Percentiles rank a stretch among this genome's conserved stretches.
These are phyloP conservation scores for Sistotremastrum niveocremeum DNA, from an alignment of 768 basidiomycete species.

Conservation along the genomic window DNA sequence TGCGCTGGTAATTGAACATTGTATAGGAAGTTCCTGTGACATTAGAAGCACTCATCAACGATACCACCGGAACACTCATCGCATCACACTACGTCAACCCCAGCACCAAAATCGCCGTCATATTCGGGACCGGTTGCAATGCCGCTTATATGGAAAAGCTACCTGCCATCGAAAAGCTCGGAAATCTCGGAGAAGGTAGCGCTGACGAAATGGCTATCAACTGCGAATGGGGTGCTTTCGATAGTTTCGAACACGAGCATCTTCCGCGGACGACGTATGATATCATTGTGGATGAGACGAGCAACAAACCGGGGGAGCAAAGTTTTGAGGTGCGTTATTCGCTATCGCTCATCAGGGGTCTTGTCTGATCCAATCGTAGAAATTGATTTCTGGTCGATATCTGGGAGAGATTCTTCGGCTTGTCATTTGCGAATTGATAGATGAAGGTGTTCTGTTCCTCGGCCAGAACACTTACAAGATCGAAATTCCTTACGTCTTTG, in stretches of 20 bases:
- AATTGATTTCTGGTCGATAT: conserved; percentile 92
- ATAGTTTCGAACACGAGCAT: conserved; percentile 89
- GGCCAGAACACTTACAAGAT: conserved; percentile 99
- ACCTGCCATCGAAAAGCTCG: conserved; percentile 74
- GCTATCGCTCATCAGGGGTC: background rate
- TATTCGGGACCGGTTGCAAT: conserved; percentile 97
- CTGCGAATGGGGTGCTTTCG: conserved; percentile 98
- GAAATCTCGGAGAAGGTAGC: conserved; percentile 51
- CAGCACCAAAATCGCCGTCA: conserved; percentile 81
- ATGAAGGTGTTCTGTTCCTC: conserved; percentile 92
- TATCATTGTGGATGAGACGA: conserved; percentile 76
- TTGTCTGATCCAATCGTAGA: conserved; percentile 31
- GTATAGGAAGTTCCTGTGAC: conserved; percentile 67
- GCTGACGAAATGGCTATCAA: conserved; percentile 83
- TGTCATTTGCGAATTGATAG: conserved; percentile 88
- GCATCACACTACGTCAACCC: conserved; percentile 95
- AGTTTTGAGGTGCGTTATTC: conserved; percentile 58
- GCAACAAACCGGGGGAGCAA: conserved; percentile 95
- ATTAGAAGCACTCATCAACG: conserved; percentile 85
- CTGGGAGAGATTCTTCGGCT: conserved; percentile 95
- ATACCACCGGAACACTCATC: conserved; percentile 95
- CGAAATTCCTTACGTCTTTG: conserved; percentile 82
- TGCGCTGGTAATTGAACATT: too few species aligned
- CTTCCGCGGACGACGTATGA: conserved; percentile 95
- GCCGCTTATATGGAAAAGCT: conserved; percentile 96